Conservation (phyloP, 495 filamentous ascomycete genomes). For the Ascobolus immersus region DNA sequence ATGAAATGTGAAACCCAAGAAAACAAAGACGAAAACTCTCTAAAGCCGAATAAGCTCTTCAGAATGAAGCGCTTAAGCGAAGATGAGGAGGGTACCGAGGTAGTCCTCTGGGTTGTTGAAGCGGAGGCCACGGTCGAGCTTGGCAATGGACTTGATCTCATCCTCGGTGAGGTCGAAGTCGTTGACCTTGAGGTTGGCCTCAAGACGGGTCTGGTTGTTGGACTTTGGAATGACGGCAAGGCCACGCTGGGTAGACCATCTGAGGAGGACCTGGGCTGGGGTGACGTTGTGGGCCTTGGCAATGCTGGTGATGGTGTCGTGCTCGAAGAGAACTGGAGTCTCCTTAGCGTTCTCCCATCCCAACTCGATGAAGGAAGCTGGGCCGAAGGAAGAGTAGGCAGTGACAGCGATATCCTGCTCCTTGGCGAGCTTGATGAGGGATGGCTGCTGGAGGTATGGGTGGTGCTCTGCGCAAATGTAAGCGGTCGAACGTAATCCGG, state of each 20-base stretch:
- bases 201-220: conserved; percentile 32
- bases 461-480: conserved; percentile 43
- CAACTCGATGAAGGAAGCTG: conserved; percentile 58
- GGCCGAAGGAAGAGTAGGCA: conserved; percentile 79
- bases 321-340: conserved; percentile 42
- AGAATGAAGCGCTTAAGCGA: too few species aligned
- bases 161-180: conserved; percentile 17
- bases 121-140: conserved; percentile 19
- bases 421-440: conserved; percentile 47
- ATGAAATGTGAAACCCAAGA: too few species aligned
- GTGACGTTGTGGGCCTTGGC: conserved; percentile 48
- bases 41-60: too few species aligned
- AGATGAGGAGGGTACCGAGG: conserved; percentile 20
- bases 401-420: conserved; percentile 52
- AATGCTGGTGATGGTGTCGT: conserved; percentile 34
- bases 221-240: conserved; percentile 85
- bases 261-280: conserved; percentile 62
- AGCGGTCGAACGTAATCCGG: neutral
- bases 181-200: conserved; percentile 23
- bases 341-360: conserved; percentile 44
- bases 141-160: conserved; percentile 20
- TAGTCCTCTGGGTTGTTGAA: conserved; percentile 25
- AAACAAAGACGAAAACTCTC: too few species aligned
- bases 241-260: conserved; percentile 87
- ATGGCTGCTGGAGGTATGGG: conserved; percentile 70